Base-by-base conservation (phyloP, 805 yeast species). In the Kluyveromyces nonfermentans region DNA sequence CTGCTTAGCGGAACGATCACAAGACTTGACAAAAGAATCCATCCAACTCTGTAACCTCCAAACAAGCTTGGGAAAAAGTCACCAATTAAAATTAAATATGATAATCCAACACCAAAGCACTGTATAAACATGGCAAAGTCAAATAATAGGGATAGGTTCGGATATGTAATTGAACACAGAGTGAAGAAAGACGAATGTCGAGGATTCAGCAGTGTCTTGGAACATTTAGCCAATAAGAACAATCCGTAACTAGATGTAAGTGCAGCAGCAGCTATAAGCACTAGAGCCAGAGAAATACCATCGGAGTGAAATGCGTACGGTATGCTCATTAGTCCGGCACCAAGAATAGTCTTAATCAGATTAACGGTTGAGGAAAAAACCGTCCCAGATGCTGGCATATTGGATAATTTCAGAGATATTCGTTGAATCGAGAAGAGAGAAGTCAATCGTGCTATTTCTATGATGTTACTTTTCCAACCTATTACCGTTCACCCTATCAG, bases 21-120 rank as follows among this genome's bases (percentile, higher is more conserved):
- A 1, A 71, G 35, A 2, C 72, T 54, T 51, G 83, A 74, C 0
- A 72, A 46, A 2, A 80, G 44, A 20, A 84, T 80, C 54, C 67
- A 68, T 22, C 46, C 51, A 33, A 58, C 54, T 22, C 74, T 53
- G 4, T 52, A 42, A 6, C 71, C 63, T 66, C 81, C 77, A 35
- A 81, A 66, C 41, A 77, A 60, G 16, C 75, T 68, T 5, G 90
- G 90, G 70, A 84, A 75, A 43, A 85, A 66, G 56, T 84, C 93
- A 10, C 93, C 93, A 42, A 84, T 77, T 42, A 85, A 72, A 15
- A 85, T 85, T 46, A 85, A 58, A 54, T 85, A 85, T 38, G 81
- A 73, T 12, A 85, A 68, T 2, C 82, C 81, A 15, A 81, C 88
- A 19, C 94, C 94, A 63, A 80, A 85, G 58, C 90, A 82, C 63